Evolutionary conservation across 345 rosid species (phyloP).

Genomic region (Dimocarpus longan): DNA sequence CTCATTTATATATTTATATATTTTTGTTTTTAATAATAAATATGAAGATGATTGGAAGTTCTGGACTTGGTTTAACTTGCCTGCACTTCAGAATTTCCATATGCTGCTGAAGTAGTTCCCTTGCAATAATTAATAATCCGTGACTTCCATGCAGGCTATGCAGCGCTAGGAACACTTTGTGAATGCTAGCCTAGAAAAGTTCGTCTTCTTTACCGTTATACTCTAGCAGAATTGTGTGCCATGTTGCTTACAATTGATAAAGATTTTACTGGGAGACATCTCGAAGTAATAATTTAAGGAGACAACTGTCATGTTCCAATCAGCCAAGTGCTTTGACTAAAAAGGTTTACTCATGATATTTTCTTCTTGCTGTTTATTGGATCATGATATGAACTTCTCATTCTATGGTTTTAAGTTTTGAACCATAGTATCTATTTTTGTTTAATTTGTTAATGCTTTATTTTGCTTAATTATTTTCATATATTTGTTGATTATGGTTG

Average conservation of each 20-base stretch:
- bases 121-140: conserved; percentile 18
- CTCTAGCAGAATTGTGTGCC: conserved; percentile 68
- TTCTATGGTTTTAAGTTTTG: not conserved
- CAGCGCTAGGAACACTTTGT: conserved; percentile 93
- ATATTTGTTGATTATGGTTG: too few species aligned
- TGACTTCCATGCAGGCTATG: conserved; percentile 36
- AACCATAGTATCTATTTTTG: too few species aligned
- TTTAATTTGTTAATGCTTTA: too few species aligned
- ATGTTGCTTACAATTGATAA: conserved; percentile 51
- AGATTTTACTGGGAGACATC: conserved; percentile 35
- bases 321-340: conserved; percentile 40
- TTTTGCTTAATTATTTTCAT: too few species aligned
- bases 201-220: conserved; percentile 78
- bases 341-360: conserved; percentile 52
- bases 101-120: not conserved
- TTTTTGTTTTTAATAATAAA: too few species aligned
- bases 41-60: too few species aligned
- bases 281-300: conserved; percentile 35
- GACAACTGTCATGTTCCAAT: conserved; percentile 44
- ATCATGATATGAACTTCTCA: not conserved
- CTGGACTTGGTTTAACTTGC: too few species aligned
- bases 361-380: not conserved
- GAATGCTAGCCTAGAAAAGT: conserved; percentile 75
- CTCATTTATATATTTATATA: too few species aligned
- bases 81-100: not conserved